Conservation (phyloP, 2,329 filamentous ascomycete genomes). For the Hypoxylon rubiginosum region DNA sequence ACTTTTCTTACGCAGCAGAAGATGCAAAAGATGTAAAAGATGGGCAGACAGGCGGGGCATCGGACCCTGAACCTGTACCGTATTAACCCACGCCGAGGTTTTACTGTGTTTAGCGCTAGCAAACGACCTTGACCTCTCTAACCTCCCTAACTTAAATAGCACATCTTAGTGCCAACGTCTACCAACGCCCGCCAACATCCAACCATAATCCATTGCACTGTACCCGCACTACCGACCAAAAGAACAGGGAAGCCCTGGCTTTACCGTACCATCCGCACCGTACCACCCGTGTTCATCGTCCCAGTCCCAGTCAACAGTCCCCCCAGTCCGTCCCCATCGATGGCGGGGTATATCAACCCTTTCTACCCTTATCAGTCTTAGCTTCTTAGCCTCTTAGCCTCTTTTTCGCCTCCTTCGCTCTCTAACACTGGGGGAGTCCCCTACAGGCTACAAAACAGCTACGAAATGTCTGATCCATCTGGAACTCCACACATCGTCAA, state of each 20-base stretch:
- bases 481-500: slow-evolving; percentile 39
- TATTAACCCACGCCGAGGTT: neutral
- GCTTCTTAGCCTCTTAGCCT: slow-evolving; percentile 13
- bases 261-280: slow-evolving; percentile 25
- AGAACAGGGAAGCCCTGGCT: neutral
- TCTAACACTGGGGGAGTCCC: slow-evolving; percentile 13
- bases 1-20: neutral
- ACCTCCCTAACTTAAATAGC: neutral
- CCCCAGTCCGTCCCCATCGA: slow-evolving; percentile 8
- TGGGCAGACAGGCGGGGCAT: neutral
- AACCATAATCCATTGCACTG: neutral
- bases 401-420: neutral
- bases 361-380: slow-evolving; percentile 40
- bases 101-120: slow-evolving; percentile 6
- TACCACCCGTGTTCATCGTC: slow-evolving; percentile 22
- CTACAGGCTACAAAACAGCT: slow-evolving; percentile 12
- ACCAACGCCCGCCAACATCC: neutral
- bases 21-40: slow-evolving; percentile 4
- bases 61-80: neutral
- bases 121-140: neutral
- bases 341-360: slow-evolving; percentile 41
- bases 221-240: neutral
- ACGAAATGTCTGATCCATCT: slow-evolving; percentile 19
- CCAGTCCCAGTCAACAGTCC: neutral
- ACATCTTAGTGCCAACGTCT: neutral